Evolutionary conservation across 257 asterid genomes (phyloP).

Genomic region (Solanum etuberosum): DNA sequence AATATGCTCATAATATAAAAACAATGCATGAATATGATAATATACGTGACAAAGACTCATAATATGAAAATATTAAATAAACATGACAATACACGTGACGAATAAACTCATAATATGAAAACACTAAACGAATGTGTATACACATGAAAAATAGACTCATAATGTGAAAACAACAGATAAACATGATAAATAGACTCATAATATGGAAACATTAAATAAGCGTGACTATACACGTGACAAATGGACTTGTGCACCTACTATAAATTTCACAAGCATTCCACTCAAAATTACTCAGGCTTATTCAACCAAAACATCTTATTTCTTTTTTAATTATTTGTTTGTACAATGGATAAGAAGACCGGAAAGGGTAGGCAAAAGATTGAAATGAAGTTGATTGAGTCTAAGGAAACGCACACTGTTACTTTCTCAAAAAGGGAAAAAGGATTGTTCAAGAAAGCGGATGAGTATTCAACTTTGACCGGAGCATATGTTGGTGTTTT

Average conservation of each 20-base stretch:
- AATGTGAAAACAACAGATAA: neutral
- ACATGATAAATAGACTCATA: neutral
- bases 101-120: neutral
- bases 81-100: neutral
- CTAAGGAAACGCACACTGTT: accelerated
- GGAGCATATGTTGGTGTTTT: neutral
- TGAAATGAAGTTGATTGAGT: neutral
- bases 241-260: neutral
- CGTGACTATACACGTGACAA: neutral
- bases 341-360: neutral
- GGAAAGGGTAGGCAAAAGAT: neutral
- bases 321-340: neutral
- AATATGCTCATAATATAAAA: too few relatives aligned
- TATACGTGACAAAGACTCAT: neutral
- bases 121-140: neutral
- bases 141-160: neutral
- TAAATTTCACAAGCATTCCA: neutral
- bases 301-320: neutral
- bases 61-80: neutral
- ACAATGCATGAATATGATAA: neutral
- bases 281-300: neutral
- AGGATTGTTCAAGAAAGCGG: neutral
- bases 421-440: neutral
- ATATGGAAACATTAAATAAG: neutral
- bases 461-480: neutral